A percentile compares a stretch with the other conserved stretches of the same genome.
phyloP scores from a whole-genome alignment of 352 stramenopile species.

The Globisporangium cederbergense region DNA sequence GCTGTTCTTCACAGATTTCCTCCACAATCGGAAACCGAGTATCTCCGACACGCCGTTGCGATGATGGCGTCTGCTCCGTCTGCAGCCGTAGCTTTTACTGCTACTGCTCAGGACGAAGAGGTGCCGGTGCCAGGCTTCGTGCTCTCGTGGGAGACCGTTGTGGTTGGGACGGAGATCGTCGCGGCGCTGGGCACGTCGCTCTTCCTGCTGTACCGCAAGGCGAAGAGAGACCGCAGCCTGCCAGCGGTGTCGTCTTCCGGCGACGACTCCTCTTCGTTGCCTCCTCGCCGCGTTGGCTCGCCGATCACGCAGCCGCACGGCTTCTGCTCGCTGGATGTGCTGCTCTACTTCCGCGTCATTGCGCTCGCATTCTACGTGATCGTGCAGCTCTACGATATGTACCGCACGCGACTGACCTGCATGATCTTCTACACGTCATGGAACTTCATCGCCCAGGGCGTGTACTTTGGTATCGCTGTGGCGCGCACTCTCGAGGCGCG shows the following conservation, averaged over 20 bases:
- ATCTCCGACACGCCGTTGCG: background rate
- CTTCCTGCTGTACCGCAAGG: conserved; percentile 41
- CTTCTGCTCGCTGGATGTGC: conserved; percentile 36
- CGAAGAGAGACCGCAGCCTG: conserved; percentile 10
- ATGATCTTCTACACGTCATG: conserved; percentile 83
- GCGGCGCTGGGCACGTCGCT: conserved; percentile 36
- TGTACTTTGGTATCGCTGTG: conserved; percentile 48
- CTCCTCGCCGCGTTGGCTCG: background rate
- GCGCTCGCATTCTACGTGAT: conserved; percentile 49
- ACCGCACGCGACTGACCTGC: conserved; percentile 42
- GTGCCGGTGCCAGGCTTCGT: conserved; percentile 7
- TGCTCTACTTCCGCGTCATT: conserved; percentile 37
- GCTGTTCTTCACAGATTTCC: background rate
- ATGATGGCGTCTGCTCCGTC: background rate
- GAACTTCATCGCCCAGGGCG: conserved; percentile 77
- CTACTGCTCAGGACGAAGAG: background rate
- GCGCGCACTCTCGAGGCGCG: conserved; percentile 25
- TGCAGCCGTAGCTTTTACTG: background rate
- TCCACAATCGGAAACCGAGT: background rate
- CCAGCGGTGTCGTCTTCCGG: background rate
- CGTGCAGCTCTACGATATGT: conserved; percentile 59
- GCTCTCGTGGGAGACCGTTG: conserved; percentile 46
- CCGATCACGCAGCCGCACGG: conserved; percentile 41
- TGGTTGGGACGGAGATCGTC: conserved; percentile 48
- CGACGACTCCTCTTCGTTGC: background rate